Evolutionary conservation across 2,329 filamentous ascomycete species (phyloP).

Genomic region (Westerdykella ornata): DNA sequence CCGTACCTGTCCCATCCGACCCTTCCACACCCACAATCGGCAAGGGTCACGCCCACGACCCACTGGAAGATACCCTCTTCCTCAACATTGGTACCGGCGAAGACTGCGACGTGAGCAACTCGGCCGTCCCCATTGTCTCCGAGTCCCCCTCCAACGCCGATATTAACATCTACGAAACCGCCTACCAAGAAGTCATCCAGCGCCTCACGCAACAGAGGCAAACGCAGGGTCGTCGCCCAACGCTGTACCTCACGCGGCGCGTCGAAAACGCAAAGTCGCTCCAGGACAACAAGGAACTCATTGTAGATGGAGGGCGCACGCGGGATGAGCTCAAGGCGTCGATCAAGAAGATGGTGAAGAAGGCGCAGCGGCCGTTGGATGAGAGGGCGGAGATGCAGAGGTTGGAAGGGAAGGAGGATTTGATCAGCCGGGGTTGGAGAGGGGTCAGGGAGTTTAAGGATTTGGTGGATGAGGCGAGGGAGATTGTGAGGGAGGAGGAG

Average conservation of each 20-base stretch:
- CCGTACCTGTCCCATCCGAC: slow-evolving; percentile 11
- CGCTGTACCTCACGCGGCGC: slow-evolving; percentile 51
- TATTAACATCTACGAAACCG: slow-evolving; percentile 80
- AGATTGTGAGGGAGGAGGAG: slow-evolving; percentile 27
- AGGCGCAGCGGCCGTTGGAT: slow-evolving; percentile 30
- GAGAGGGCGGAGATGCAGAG: slow-evolving; percentile 29
- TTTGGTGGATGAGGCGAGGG: slow-evolving; percentile 31
- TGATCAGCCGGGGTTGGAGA: slow-evolving; percentile 26
- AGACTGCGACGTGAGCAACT: slow-evolving; percentile 28
- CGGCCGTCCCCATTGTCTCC: slow-evolving; percentile 53
- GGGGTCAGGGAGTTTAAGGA: slow-evolving; percentile 30
- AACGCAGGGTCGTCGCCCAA: slow-evolving; percentile 37
- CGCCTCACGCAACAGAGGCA: slow-evolving; percentile 55
- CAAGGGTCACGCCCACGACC: slow-evolving; percentile 58
- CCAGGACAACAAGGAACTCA: slow-evolving; percentile 29
- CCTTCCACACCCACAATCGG: slow-evolving; percentile 28
- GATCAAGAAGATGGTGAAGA: slow-evolving; percentile 33
- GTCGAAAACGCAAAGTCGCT: slow-evolving; percentile 43
- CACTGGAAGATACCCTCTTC: slow-evolving; percentile 58
- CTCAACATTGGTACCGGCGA: slow-evolving; percentile 68
- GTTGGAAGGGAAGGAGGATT: slow-evolving; percentile 29
- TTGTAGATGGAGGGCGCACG: slow-evolving; percentile 25
- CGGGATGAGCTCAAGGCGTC: slow-evolving; percentile 24
- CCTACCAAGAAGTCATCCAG: slow-evolving; percentile 75
- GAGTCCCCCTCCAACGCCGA: slow-evolving; percentile 81